Base-by-base conservation (phyloP, 2,329 filamentous ascomycete species). In the Colletotrichum higginsianum region DNA sequence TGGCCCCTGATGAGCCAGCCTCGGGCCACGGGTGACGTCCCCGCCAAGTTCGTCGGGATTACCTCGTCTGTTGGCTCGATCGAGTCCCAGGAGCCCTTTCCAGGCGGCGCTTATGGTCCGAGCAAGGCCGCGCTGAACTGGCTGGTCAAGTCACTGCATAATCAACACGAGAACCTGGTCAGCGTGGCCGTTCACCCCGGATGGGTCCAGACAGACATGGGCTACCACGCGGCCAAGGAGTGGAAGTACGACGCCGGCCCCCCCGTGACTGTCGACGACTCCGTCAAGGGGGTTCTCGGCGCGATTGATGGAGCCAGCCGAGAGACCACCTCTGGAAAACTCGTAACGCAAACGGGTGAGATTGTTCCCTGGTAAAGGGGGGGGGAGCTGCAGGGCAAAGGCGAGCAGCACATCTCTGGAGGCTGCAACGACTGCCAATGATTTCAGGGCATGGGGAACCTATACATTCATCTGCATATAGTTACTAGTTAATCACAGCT, bases 111-210 rank as follows among this genome's bases (percentile, higher is more conserved):
- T 0, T 83, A 83, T 55, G 81, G 80, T 0, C 77, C 81, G 0
- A 80, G 80, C 38, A 82, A 82, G 58, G 77, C 80, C 2, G 80
- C 80, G 0, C 66, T 79, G 1, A 82, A 83, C 64, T 83, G 80
- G 77, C 53, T 82, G 13, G 78, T 77, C 0, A 75, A 73, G 12
- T 77, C 79, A 0, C 66, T 81, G 0, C 79, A 82, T 40, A 11
- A 65, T 1, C 78, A 84, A 61, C 74, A 77, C 58, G 47, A 67
- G 18, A 67, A 67, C 0, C 66, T 82, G 2, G 57, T 81, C 2
- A 74, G 77, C 0, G 73, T 82, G 23, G 79, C 80, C 0, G 72
- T 82, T 2, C 82, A 84, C 69, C 83, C 83, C 1, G 82, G 83
- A 0, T 84, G 82, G 75, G 82, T 83, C 3, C 69, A 75, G 38